Evolutionary conservation across 768 basidiomycete genomes (phyloP), one percentile per base, ranked within the genome.

Genomic region (Boletellus emodensis): DNA sequence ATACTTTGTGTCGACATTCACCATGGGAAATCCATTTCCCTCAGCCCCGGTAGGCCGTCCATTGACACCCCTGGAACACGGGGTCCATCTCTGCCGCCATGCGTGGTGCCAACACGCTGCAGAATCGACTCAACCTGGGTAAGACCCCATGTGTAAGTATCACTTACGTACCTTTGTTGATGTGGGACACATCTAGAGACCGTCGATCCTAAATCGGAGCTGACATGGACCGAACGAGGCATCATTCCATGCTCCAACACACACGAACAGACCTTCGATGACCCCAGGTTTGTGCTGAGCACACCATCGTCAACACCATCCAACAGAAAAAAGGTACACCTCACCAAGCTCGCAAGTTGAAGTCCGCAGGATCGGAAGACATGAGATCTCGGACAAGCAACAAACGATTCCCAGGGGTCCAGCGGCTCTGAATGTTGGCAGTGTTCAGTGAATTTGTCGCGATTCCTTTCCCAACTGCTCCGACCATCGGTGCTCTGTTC

Each of bases 91-190:
- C 49, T 36, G 17, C n/a, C 9, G 10, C 17, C 24, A 26, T n/a
- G 12, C 20, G 42, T 17, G 38, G 35, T 4, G 20, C n/a, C 24
- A n/a, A 15, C 26, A 20, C 17, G 18, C 51, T 57, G 18, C 38
- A 24, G 3, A 3, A 26, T 42, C 28, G n/a, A 17, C 40, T 53
- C 18, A 49, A 30, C 13, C 15, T n/a, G 8, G 15, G 35, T 39
- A 20, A 22, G n/a, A 46, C n/a, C 0, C 30, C 20, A 3, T 28
- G 6, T 10, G 32, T 15, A 1, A 44, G 6, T 18, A 6, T n/a
- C 26, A 54, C 51, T 53, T 36, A 62, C 61, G 50, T n/a, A 60
- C 61, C 50, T 57, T 37, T 30, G 36, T 33, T 24, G 45, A 20
- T 24, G 28, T 15, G 40, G 51, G 7, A 30, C 37, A 32, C 7